Evolutionary conservation across 176 grass and related monocot species (phyloP), one percentile per base, ranked within the genome.

Genomic region (Tillandsia leiboldiana): DNA sequence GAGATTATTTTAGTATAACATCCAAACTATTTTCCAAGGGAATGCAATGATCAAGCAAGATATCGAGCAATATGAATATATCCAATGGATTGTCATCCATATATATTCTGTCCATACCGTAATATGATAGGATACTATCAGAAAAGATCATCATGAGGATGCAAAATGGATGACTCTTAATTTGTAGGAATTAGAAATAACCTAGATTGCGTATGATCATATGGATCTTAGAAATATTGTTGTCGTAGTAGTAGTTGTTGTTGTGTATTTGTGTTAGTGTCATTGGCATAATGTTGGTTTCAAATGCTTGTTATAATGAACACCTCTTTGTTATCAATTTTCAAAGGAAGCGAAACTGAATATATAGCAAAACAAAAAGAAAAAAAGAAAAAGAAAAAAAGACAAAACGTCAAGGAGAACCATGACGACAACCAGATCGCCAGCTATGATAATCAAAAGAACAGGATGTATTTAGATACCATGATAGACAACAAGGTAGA

Each of bases 11-110:
- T 5, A 42, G 7, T 42, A 42, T 42, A 51, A 75, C 26, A 51
- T 61, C 73, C 26, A 75, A 24, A 17, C 50, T 67, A 61, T 54
- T 66, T 67, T 75, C 63, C 62, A 75, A 49, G 57, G 15, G 33
- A 42, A 42, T 42, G 33, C 33, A 6, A 42, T 42, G 33, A 42
- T 42, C 24, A 63, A 9, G 7, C 24, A 10, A 63, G 26, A 63
- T 63, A 42, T 42, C 24, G 26, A 9, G 7, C 24, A 10, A 63
- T 63, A 63, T 63, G 10, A 63, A 63, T 17, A 22, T 22, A 22
- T 26, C 23, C 24, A 26, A 22, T 9, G 24, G 8, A 3, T 11
- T 63, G 24, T 63, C 3, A 22, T 11, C 58, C 15, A 63, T 63
- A 26, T 63, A 22, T 26, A 63, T 10, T 24, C 11, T 17, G 18